Evolutionary conservation across 2,329 filamentous ascomycete genomes (phyloP), one percentile per base, ranked within the genome.

Genomic region (Basipetospora sp.): DNA sequence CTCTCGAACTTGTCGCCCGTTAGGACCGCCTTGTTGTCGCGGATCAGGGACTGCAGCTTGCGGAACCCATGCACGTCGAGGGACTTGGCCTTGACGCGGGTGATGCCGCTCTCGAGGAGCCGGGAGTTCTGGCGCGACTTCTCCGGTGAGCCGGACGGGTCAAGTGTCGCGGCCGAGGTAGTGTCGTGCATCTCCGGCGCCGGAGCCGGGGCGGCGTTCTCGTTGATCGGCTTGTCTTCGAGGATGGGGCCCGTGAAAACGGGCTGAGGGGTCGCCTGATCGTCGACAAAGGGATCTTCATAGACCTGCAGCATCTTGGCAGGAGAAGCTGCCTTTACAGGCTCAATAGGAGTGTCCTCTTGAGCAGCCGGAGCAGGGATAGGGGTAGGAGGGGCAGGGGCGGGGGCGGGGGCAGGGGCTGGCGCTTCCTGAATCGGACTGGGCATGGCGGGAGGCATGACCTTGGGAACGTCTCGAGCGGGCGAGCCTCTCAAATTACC

Each of bases 31-130:
- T 69, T 69, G 50, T 67, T 71, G 41, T 80, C 77, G 44, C 79
- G 76, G 42, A 85, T 68, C 45, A 86, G 68, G 28, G 77, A 77
- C 53, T 87, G 81, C 34, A 87, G 63, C 49, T 82, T 81, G 38
- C 81, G 73, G 64, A 87, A 85, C 40, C 81, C 81, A 50, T 86
- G 80, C 3, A 82, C 80, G 50, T 87, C 82, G n/a, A 88, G 69
- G 1, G 74, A 74, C 48, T 74, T 74, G 20, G 71, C 67, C 46
- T 75, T 75, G 47, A 87, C 77, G 44, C 81, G 80, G 36, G 74
- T 64, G 46, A 87, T 81, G 35, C 79, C 82, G 47, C 80, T 86
- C 22, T 78, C 72, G 4, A 88, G 65, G 17, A 87, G 62, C 31
- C 77, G 71, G 6, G 60, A 57, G 47, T 67, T 74, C 45, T 77